phyloP scores from a whole-genome alignment of 345 rosid genomes.

The Linum tenue region DNA sequence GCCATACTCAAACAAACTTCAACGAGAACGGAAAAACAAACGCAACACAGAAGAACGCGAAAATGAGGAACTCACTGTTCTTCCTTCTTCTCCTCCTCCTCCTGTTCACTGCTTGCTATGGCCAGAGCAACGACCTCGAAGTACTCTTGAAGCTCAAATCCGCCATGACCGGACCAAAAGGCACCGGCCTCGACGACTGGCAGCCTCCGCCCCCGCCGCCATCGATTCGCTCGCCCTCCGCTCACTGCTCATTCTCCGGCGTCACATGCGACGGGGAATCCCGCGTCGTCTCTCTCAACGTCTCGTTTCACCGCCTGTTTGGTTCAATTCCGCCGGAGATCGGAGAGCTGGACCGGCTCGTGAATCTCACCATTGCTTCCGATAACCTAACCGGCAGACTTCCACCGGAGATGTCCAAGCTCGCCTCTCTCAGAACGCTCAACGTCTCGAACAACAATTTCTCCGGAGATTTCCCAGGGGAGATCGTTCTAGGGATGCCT shows the following conservation, averaged over 20 bases:
- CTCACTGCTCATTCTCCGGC: slow-evolving; percentile 81
- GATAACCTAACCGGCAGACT: slow-evolving; percentile 47
- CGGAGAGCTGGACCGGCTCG: slow-evolving; percentile 46
- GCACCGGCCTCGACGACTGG: slow-evolving; percentile 68
- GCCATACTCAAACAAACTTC: background rate
- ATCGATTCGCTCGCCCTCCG: slow-evolving; percentile 17
- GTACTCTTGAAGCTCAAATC: slow-evolving; percentile 57
- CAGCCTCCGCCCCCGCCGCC: slow-evolving; percentile 11
- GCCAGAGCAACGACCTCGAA: slow-evolving; percentile 37
- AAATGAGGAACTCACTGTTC: slow-evolving; percentile 9
- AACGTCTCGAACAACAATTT: slow-evolving; percentile 59
- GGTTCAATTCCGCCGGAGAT: slow-evolving; percentile 66
- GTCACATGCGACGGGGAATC: slow-evolving; percentile 46
- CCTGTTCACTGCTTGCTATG: slow-evolving; percentile 19
- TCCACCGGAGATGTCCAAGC: slow-evolving; percentile 47
- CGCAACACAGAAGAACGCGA: slow-evolving; percentile 14
- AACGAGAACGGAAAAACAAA: background rate
- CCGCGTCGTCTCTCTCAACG: slow-evolving; percentile 53
- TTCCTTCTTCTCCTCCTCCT: slow-evolving; percentile 16
- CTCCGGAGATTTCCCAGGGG: slow-evolving; percentile 49
- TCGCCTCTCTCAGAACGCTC: slow-evolving; percentile 46
- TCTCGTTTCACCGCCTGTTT: slow-evolving; percentile 36
- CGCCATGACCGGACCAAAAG: slow-evolving; percentile 43
- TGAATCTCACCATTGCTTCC: slow-evolving; percentile 45
- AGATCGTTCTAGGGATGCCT: slow-evolving; percentile 35